Evolutionary conservation across 192 early-diverging fungal genomes (phyloP).

Genomic region (Haplosporangium gracile): DNA sequence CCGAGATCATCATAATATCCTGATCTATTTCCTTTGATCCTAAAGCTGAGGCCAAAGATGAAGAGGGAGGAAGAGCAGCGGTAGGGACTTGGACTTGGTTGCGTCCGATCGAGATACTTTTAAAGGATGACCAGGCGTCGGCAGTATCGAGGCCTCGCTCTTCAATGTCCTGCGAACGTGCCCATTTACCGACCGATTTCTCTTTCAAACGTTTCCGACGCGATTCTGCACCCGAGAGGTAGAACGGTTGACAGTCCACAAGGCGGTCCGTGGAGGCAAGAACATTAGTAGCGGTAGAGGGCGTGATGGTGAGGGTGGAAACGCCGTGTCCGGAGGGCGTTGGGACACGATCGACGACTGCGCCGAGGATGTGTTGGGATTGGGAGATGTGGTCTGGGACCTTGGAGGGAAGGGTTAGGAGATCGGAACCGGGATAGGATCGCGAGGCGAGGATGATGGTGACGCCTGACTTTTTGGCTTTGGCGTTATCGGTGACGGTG

Average conservation of each 20-base stretch:
- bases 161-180: conserved; percentile 53
- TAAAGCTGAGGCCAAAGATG: neutral
- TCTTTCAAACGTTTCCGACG: conserved; percentile 40
- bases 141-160: conserved; percentile 48
- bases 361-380: conserved; percentile 29
- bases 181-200: conserved; percentile 50
- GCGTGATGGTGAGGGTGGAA: conserved; percentile 40
- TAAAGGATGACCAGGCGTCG: conserved; percentile 44
- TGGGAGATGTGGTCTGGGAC: conserved; percentile 21
- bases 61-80: conserved; percentile 13
- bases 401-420: conserved; percentile 28
- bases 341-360: conserved; percentile 44
- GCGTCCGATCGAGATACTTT: conserved; percentile 36
- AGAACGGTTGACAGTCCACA: conserved; percentile 33
- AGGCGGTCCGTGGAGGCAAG: neutral
- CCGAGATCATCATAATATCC: conserved; percentile 59
- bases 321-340: conserved; percentile 47
- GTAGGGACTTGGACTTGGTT: conserved; percentile 50
- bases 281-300: neutral
- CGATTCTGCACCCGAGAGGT: conserved; percentile 36
- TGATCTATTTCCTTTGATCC: neutral
- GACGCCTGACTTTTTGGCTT: conserved; percentile 7
- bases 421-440: conserved; percentile 44
- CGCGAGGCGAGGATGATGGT: conserved; percentile 48
- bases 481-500: neutral